A percentile compares a stretch with the other conserved stretches of the same genome.
Evolutionary conservation across 129 eudicot species (phyloP).

Genomic region (Solidago caesia): DNA sequence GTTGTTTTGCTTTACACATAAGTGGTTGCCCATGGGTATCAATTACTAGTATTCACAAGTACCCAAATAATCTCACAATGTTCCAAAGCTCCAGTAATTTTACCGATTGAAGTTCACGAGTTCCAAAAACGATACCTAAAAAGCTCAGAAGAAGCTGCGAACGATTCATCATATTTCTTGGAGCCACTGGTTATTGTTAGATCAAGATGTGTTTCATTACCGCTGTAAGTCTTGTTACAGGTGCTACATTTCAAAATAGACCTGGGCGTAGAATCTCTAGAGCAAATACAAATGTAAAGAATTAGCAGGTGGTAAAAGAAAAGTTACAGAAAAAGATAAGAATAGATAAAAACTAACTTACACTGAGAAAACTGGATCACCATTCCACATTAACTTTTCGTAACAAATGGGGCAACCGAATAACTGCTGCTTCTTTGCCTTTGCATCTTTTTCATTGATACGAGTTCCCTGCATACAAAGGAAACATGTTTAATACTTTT

Average conservation of each 20-base stretch:
- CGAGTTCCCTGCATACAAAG: conserved; percentile 37
- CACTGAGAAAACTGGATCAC: conserved; percentile 57
- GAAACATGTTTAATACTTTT: not conserved
- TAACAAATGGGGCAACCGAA: conserved; percentile 86
- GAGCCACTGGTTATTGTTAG: conserved; percentile 72
- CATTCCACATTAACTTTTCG: conserved; percentile 50
- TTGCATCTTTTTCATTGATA: conserved; percentile 36
- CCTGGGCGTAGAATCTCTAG: conserved; percentile 55
- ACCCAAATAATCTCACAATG: too few species aligned
- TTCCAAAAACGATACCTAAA: conserved; percentile 51
- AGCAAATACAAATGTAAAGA: not conserved
- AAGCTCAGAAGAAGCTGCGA: conserved; percentile 78
- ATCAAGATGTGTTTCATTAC: conserved; percentile 67
- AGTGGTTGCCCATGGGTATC: not conserved
- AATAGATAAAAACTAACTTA: conserved; percentile 35
- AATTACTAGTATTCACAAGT: too few species aligned
- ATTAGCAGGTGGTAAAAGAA: conserved; percentile 6
- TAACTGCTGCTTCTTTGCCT: conserved; percentile 34
- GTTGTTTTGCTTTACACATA: not conserved
- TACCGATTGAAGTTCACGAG: not conserved
- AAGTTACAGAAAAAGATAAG: not conserved
- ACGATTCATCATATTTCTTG: conserved; percentile 57
- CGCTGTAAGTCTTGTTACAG: conserved; percentile 63
- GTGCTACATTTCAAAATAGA: conserved; percentile 52
- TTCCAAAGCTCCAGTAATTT: too few species aligned